Evolutionary conservation across 2,329 filamentous ascomycete genomes (phyloP), one percentile per base, ranked within the genome.

Genomic region (Ceratocystiopsis sp.): DNA sequence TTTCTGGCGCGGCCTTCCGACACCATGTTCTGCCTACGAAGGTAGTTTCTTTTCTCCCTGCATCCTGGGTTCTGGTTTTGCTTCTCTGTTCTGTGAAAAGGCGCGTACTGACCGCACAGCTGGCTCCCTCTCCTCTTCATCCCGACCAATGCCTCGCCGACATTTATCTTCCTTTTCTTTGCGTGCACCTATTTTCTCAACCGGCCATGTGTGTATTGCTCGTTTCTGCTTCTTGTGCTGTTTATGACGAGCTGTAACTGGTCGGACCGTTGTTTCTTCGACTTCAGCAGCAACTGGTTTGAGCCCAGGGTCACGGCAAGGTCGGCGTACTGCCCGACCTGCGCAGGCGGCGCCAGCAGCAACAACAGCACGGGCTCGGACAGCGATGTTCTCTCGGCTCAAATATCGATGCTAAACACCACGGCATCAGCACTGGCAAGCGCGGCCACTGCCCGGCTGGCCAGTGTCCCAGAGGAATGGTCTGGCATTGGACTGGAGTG

Each of bases 151-250:
- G 81, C 84, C 52, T 86, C 82, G 45, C 84, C 84, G 21, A 73
- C 83, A 55, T 87, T 89, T 66, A 84, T 91, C 59, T 75, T 89
- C 64, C 74, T 85, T 63, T 85, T 91, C 69, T 80, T 98, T 66
- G 71, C 85, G 51, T 85, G 87, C 61, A 94, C 87, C 51, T 96
- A 94, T 69, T 84, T 93, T 63, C 78, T 98, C 54, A 93, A 95
- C 65, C 80, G 89, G 44, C 91, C 91, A 43, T 98, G 91, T 67
- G 80, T 94, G 53, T 98, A 98, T 71, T 98, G 91, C 73, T 94
- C 86, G 48, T 78, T 95, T 48, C 80, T 98, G 43, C 84, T 98
- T 40, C 73, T 94, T 51, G 86, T 96, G 53, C 84, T 98, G 53
- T 93, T 50, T 42, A 37, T 49, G 15, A 53, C 52, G 18, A 52